Conservation (phyloP, 148 eudicot genomes). For the Dysphania ambrosioides region DNA sequence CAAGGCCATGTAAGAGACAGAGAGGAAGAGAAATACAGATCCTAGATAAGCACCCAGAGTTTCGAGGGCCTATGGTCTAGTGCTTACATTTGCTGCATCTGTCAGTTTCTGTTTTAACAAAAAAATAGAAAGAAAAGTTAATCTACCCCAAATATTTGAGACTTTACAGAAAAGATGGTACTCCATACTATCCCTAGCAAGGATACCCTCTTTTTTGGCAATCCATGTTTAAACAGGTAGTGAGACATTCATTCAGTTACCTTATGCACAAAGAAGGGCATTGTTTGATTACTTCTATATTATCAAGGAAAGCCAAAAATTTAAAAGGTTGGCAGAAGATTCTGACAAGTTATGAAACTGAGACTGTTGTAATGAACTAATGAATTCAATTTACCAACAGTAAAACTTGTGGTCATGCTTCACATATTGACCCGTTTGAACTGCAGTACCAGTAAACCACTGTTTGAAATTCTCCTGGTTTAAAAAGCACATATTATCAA, state of each 20-base stretch:
- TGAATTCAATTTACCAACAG: not conserved
- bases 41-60: not conserved
- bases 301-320: not conserved
- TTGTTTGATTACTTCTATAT: not conserved
- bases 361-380: not conserved
- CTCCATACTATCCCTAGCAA: not conserved
- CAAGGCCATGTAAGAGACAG: not conserved
- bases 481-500: not conserved
- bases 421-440: not conserved
- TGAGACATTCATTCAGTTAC: not conserved
- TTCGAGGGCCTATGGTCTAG: not conserved
- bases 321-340: not conserved
- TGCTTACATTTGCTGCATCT: not conserved
- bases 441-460: not conserved
- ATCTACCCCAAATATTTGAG: not conserved
- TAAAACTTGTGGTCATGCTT: not conserved
- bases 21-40: not conserved
- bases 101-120: not conserved
- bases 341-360: not conserved
- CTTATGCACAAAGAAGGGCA: not conserved
- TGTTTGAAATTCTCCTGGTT: not conserved
- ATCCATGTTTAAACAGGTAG: not conserved
- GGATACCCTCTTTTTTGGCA: not conserved
- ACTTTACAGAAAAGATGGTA: not conserved
- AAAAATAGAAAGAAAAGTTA: not conserved